Percentiles rank a stretch among this genome's conserved stretches.
These are phyloP conservation scores for Phytophthora agathidicida DNA, from an alignment of 352 stramenopile genomes.

Conservation along the genomic window DNA sequence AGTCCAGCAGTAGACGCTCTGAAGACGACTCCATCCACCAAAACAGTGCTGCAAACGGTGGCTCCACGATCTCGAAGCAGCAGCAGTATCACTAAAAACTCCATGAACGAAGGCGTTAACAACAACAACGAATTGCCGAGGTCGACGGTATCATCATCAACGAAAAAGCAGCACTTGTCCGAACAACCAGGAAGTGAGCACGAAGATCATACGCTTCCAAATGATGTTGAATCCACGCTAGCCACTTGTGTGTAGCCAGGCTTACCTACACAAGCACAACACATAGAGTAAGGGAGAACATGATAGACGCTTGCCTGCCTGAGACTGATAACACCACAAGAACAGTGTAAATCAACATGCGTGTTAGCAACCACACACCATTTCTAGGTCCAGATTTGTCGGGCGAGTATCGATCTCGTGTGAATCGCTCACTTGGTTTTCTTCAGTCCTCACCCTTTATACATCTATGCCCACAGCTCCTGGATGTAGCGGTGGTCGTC, in stretches of 20 bases:
- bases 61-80: slow-evolving; percentile 26
- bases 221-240: slow-evolving; percentile 1
- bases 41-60: slow-evolving; percentile 6
- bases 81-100: slow-evolving; percentile 12
- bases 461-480: slow-evolving; percentile 93
- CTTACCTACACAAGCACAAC: background rate
- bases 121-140: slow-evolving; percentile 23
- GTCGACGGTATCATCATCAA: background rate
- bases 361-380: slow-evolving; percentile 24
- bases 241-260: background rate
- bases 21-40: slow-evolving; percentile 32
- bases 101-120: slow-evolving; percentile 8
- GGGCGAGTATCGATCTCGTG: slow-evolving; percentile 5
- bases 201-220: slow-evolving; percentile 5
- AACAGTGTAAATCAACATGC: slow-evolving; percentile 29
- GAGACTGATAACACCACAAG: slow-evolving; percentile 8
- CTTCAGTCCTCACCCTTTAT: slow-evolving; percentile 3
- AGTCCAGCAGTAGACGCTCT: slow-evolving; percentile 26
- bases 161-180: slow-evolving; percentile 11
- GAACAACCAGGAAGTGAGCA: slow-evolving; percentile 17
- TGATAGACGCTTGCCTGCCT: slow-evolving; percentile 1
- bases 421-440: background rate
- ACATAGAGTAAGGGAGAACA: background rate
- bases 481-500: slow-evolving; percentile 93
- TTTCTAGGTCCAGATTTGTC: slow-evolving; percentile 29